phyloP scores from a whole-genome alignment of 176 grass and related monocot species.

The Bonia amplexicaulis region DNA sequence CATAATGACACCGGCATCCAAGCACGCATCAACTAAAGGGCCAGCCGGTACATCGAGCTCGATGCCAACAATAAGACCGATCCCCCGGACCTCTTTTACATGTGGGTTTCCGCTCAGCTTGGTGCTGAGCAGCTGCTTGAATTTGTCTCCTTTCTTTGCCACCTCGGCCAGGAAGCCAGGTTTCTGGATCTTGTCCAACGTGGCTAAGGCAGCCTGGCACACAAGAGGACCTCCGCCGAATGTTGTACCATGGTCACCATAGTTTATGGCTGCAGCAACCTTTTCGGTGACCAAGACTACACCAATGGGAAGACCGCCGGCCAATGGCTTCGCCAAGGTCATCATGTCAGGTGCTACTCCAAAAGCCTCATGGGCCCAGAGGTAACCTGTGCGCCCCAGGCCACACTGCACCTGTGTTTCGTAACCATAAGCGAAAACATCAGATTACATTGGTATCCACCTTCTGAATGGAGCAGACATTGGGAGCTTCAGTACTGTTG shows the following conservation, averaged over 20 bases:
- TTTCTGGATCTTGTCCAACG: constrained; percentile 65
- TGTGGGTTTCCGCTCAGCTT: constrained; percentile 57
- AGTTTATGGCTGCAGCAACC: constrained; percentile 57
- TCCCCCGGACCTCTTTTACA: constrained; percentile 64
- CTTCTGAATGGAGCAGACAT: background rate
- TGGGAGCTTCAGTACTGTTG: background rate
- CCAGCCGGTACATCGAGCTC: constrained; percentile 65
- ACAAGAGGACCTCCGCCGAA: constrained; percentile 63
- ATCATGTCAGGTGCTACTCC: constrained; percentile 69
- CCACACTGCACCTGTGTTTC: constrained; percentile 71
- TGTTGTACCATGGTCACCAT: constrained; percentile 80
- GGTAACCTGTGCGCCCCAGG: constrained; percentile 68
- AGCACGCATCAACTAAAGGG: constrained; percentile 54
- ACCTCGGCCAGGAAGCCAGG: constrained; percentile 63
- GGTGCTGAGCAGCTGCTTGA: constrained; percentile 58
- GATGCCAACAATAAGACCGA: constrained; percentile 65
- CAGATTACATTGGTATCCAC: background rate
- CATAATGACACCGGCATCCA: constrained; percentile 66
- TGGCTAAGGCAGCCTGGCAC: constrained; percentile 55
- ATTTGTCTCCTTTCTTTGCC: constrained; percentile 51
- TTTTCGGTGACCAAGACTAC: constrained; percentile 60
- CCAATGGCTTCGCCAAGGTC: constrained; percentile 84
- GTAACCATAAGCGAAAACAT: background rate
- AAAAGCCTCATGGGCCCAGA: constrained; percentile 72
- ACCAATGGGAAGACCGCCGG: constrained; percentile 66